These are phyloP conservation scores for Daldinia vernicosa DNA, from an alignment of 495 filamentous ascomycete genomes.

Conservation along the genomic window DNA sequence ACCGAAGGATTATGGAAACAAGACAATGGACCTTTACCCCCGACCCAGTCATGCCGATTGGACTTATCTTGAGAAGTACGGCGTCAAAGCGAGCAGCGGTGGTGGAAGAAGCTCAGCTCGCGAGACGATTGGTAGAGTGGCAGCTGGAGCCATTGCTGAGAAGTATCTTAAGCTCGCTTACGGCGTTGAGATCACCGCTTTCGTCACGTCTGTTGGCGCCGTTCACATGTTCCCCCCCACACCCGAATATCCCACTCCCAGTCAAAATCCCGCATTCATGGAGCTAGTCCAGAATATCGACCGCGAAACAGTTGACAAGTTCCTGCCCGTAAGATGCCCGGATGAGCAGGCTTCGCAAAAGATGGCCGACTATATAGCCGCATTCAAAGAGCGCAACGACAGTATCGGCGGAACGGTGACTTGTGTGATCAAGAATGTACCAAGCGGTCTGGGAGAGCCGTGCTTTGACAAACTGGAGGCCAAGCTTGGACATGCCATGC, in stretches of 20 bases:
- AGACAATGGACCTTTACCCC: slow-evolving; percentile 92
- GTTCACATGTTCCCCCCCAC: slow-evolving; percentile 87
- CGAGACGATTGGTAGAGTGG: slow-evolving; percentile 94
- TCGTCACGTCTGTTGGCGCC: slow-evolving; percentile 84
- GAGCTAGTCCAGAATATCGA: slow-evolving; percentile 76
- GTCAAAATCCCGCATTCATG: slow-evolving; percentile 87
- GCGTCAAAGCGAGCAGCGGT: slow-evolving; percentile 90
- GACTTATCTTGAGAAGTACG: slow-evolving; percentile 98
- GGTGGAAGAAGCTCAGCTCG: slow-evolving; percentile 91
- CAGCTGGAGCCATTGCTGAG: slow-evolving; percentile 94
- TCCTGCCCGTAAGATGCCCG: slow-evolving; percentile 88
- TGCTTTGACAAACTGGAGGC: slow-evolving; percentile 98
- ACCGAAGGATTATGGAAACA: slow-evolving; percentile 90
- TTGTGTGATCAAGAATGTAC: slow-evolving; percentile 92
- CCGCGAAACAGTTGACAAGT: slow-evolving; percentile 81
- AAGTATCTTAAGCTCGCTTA: slow-evolving; percentile 86
- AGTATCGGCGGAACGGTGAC: slow-evolving; percentile 97
- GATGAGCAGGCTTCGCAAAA: slow-evolving; percentile 66
- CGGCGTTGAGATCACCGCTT: slow-evolving; percentile 90
- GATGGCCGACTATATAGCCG: slow-evolving; percentile 84
- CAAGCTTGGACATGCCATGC: slow-evolving; percentile 92
- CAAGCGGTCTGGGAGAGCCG: slow-evolving; percentile 90
- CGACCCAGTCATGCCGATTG: slow-evolving; percentile 94
- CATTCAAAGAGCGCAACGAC: slow-evolving; percentile 82
- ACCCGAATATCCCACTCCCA: slow-evolving; percentile 71